Evolutionary conservation across 2,329 filamentous ascomycete genomes (phyloP), one percentile per base, ranked within the genome.

Genomic region (Penicillium sp.): DNA sequence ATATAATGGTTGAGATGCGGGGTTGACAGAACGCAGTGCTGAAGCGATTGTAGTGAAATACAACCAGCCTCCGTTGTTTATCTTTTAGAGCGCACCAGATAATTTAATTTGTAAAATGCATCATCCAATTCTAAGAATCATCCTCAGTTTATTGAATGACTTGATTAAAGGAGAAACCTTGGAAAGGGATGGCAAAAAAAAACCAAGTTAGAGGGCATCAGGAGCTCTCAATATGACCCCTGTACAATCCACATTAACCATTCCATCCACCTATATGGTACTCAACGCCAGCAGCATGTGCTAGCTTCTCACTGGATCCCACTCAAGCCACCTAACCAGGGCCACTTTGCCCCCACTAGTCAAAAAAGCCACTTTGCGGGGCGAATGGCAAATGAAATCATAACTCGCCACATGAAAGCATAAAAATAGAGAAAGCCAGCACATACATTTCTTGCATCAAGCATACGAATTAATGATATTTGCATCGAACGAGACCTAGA

Each of bases 381-480:
- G 11, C 23, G 10, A n/a, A 53, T 21, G 43, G 42, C 50, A 46
- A 45, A 53, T 53, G 50, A 53, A 53, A 35, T 53, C 50, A 53
- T 53, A 37, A 5, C 29, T 53, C 26, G 45, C 52, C 52, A 47
- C 43, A 39, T 4, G 16, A 48, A 6, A 29, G 23, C 16, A 35
- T 50, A 50, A 35, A 50, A 29, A 37, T 13, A n/a, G 21, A n/a
- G 10, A 10, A 26, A 23, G 8, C 19, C 11, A 39, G 9, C 3
- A 48, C n/a, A 2, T 37, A 26, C 14, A 48, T 48, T 19, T 8
- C 11, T 33, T 3, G 13, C 13, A 33, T 33, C 8, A 19, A 19
- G 4, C 8, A n/a, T 19, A 39, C n/a, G 8, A 31, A 21, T 14
- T 35, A n/a, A 35, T 23, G 10, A 29, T 42, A 42, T 10, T 42